Base-by-base conservation (phyloP, 1,139 yeast genomes). In the Hansenula lynferdii region DNA sequence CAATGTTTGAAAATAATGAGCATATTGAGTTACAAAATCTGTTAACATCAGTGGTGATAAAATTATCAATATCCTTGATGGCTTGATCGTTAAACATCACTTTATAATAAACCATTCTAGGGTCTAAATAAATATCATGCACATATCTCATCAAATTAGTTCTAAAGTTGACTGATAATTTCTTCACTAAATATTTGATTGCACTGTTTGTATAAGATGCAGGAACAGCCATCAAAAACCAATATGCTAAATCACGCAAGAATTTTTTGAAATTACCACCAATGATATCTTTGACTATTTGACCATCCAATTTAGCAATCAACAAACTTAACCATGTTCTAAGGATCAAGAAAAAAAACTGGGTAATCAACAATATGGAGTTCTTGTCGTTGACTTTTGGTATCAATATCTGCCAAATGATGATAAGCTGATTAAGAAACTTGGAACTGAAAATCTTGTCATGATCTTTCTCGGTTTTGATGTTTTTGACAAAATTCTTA, bases 161-260 rank as follows among this genome's bases (percentile, higher is more conserved):
- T 65, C 97, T 76, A 65, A 90, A 90, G 52, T 85, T 86, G 45
- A 87, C 70, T 14, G 96, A 79, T 42, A 90, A 67, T 51, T 87
- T 74, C 53, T 82, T 75, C 42, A 90, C 87, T 53, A 90, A 65
- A 56, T 77, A 86, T 56, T 84, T 85, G 56, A 90, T 90, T 43
- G 94, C 90, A 35, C 96, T 85, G 61, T 90, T 90, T 18, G 96
- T 85, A 58, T 87, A 90, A 3, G 95, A 82, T 1, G 97, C 96
- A 1, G 97, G 97, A 48, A 89, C 80, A 1, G 97, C 97, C 57
- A 90, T 79, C 46, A 85, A 65, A 43, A 90, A 73, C 97, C 97
- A 90, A 60, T 85, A 84, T 11, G 78, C 72, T 59, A 90, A 68
- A 56, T 90, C 96, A 47, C 86, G 69, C 31, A 80, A 58, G 52